Base-by-base conservation (phyloP, 305 asterid genomes). In the Plantago coronopus region DNA sequence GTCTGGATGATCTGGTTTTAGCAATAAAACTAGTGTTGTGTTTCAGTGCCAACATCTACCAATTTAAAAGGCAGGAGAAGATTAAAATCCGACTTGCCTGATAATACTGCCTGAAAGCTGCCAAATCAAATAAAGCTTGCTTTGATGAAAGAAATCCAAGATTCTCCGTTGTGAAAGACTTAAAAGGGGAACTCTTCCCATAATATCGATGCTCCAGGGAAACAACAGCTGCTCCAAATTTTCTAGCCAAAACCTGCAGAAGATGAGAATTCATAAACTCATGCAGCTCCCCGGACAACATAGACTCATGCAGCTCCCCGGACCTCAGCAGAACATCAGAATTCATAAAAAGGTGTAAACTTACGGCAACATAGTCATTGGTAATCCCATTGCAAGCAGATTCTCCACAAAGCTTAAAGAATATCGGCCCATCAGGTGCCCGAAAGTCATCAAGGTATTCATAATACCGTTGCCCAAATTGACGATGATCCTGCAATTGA, bases 51-150 rank as follows among this genome's bases (percentile, higher is more conserved):
- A 56, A 56, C 45, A 25, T 7, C 43, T 54, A 43, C 16, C 18
- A 54, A 13, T 22, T 50, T 27, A 65, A 62, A 23, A 45, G 44
- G 54, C 27, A 31, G 57, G 7, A n/a, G 57, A 59, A 27, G 48
- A 51, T 54, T 18, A 51, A 14, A 43, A 22, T 29, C 54, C 16
- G 29, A 62, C 73, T 68, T 81, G 85, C 97, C 99, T 89, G 97
- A 73, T 94, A 89, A 73, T 79, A 82, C 65, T 87, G 81, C 67
- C 96, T 83, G 81, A 93, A 93, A 77, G 69, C 79, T 66, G 99
- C 97, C 73, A 93, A 80, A 76, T 93, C 99, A 76, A 75, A 93
- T 40, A 93, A 89, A 66, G 99, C 97, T 68, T 93, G 99, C 71
- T 89, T 93, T 11, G 99, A 93, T 45, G 99, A 89, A 77, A 93